Evolutionary conservation across 148 eudicot species (phyloP).

Genomic region (Nepenthes gracilis): DNA sequence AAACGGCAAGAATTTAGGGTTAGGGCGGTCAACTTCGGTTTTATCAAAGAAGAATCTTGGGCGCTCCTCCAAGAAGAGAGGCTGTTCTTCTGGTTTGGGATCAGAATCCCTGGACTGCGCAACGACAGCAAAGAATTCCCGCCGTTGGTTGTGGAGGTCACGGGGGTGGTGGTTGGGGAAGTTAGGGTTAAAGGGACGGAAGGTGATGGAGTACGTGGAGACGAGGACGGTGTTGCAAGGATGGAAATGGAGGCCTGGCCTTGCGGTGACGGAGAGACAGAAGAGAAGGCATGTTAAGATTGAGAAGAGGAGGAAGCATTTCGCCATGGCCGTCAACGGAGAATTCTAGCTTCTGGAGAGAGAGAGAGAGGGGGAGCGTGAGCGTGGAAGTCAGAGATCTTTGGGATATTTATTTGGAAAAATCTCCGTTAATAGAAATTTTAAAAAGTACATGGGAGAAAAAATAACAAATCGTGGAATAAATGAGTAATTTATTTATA

Average conservation of each 20-base stretch:
- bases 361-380: no score
- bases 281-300: constrained; percentile 15
- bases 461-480: no score
- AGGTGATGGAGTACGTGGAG: constrained; percentile 31
- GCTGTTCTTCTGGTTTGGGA: constrained; percentile 4
- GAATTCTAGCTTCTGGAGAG: no score
- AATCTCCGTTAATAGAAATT: no score
- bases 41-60: no score
- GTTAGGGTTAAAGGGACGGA: constrained; percentile 19
- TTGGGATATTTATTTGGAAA: no score
- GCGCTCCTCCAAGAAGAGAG: no score
- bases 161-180: constrained; percentile 2
- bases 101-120: constrained; percentile 10
- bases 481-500: no score
- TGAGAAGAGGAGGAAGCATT: constrained; percentile 1
- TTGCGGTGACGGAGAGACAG: constrained; percentile 20
- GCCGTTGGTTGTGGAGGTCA: constrained; percentile 7
- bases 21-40: no score
- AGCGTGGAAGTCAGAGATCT: no score
- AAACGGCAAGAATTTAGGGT: constrained; percentile 4
- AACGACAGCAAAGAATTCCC: constrained; percentile 30
- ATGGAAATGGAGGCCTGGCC: constrained; percentile 31
- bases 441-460: no score
- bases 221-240: constrained; percentile 46
- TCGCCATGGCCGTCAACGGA: no score